These are phyloP conservation scores for Saturnispora sanitii DNA, from an alignment of 805 yeast species.

Conservation along the genomic window DNA sequence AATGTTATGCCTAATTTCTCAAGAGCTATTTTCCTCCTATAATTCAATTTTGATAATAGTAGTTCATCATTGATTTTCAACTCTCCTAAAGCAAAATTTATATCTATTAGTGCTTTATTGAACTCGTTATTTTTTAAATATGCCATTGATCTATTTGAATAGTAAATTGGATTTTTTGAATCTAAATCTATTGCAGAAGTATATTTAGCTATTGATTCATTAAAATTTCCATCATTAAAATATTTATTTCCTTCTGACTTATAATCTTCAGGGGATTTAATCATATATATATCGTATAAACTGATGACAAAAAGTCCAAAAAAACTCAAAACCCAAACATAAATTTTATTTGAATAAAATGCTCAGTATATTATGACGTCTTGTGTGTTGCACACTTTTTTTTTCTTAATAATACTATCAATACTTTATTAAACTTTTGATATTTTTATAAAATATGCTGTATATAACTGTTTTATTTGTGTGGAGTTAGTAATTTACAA, in stretches of 20 bases:
- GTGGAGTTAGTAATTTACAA: too few species aligned
- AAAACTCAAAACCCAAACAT: too few species aligned
- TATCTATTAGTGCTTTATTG: conserved; percentile 14
- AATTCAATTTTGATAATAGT: conserved; percentile 3
- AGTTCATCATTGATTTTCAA: background rate
- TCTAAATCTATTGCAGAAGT: conserved; percentile 43
- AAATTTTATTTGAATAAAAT: too few species aligned
- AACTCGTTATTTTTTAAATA: conserved; percentile 37
- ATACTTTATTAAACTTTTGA: too few species aligned
- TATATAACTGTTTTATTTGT: too few species aligned
- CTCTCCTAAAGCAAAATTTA: background rate
- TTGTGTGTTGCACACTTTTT: too few species aligned
- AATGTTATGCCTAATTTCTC: background rate
- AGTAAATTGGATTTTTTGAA: conserved; percentile 43
- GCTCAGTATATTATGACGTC: too few species aligned
- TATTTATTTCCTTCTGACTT: conserved; percentile 1
- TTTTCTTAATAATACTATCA: too few species aligned
- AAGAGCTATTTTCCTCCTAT: conserved; percentile 1
- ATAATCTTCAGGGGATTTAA: background rate
- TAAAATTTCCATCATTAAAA: conserved; percentile 18
- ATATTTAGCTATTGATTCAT: conserved; percentile 28
- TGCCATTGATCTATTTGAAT: conserved; percentile 65
- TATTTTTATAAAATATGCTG: too few species aligned
- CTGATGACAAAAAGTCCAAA: too few species aligned
- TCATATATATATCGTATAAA: too few species aligned